phyloP scores from a whole-genome alignment of 2,329 filamentous ascomycete genomes.

The Xylaria sp. region DNA sequence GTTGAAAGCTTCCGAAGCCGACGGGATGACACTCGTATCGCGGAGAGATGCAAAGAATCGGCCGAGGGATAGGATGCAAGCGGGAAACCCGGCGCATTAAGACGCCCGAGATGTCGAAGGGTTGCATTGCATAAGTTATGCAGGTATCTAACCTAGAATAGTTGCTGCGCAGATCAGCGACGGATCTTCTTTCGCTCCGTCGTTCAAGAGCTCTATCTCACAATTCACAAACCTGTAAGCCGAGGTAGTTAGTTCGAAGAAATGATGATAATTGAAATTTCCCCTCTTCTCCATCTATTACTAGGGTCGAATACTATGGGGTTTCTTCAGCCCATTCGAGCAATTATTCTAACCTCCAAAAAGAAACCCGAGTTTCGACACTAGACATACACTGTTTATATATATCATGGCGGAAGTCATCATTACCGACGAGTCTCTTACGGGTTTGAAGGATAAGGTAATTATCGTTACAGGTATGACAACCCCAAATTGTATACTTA shows the following conservation, averaged over 20 bases:
- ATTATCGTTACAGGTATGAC: slow-evolving; percentile 62
- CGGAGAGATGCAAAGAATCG: neutral
- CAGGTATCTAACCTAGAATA: neutral
- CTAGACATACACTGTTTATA: neutral
- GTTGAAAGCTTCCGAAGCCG: neutral
- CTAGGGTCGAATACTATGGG: neutral
- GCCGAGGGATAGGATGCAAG: neutral
- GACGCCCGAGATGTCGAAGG: neutral
- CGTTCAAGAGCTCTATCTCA: too few species aligned
- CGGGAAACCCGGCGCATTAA: neutral
- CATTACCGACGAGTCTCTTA: slow-evolving; percentile 58
- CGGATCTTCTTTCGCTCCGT: too few species aligned
- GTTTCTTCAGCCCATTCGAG: neutral
- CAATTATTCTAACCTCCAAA: neutral
- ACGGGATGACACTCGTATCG: neutral
- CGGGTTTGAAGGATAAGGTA: slow-evolving; percentile 58
- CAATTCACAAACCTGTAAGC: too few species aligned
- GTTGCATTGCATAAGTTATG: neutral
- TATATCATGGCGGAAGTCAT: slow-evolving; percentile 56
- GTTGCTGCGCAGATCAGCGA: neutral
- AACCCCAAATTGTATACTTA: neutral
- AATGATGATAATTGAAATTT: neutral
- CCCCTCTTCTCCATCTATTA: neutral
- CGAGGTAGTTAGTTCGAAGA: too few species aligned
- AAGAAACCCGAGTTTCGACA: neutral